Evolutionary conservation across 148 eudicot genomes (phyloP).

Genomic region (Arbutus unedo): DNA sequence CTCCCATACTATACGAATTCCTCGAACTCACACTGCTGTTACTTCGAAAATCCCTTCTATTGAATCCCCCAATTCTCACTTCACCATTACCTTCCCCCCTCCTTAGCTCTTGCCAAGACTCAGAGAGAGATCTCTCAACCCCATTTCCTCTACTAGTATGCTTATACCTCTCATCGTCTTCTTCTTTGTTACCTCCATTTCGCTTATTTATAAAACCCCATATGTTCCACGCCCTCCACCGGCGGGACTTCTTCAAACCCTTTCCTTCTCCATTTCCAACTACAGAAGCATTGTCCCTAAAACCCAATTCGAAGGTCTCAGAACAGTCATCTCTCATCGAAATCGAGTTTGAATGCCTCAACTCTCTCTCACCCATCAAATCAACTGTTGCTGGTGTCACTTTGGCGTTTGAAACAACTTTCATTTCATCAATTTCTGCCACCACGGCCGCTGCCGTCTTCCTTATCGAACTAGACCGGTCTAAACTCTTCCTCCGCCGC

Average conservation of each 20-base stretch:
- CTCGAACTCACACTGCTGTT: constrained; percentile 94
- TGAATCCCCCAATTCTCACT: constrained; percentile 36
- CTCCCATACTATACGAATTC: constrained; percentile 42
- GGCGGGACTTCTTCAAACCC: constrained; percentile 53
- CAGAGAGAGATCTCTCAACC: constrained; percentile 72
- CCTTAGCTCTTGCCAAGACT: constrained; percentile 73
- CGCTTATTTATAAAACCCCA: constrained; percentile 74
- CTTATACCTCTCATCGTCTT: constrained; percentile 55
- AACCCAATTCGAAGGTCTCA: constrained; percentile 71
- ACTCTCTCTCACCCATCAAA: constrained; percentile 34
- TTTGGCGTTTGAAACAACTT: constrained; percentile 44
- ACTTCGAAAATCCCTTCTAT: constrained; percentile 50
- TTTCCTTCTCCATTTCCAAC: constrained; percentile 56
- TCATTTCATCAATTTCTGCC: constrained; percentile 74
- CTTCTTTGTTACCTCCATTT: constrained; percentile 42
- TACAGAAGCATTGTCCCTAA: constrained; percentile 51
- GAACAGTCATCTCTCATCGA: constrained; percentile 71
- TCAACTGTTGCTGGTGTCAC: constrained; percentile 50
- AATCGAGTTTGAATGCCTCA: constrained; percentile 51
- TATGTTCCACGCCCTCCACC: constrained; percentile 76
- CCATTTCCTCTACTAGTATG: constrained; percentile 51
- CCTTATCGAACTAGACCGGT: constrained; percentile 73
- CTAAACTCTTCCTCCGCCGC: constrained; percentile 72
- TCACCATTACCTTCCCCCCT: constrained; percentile 51
- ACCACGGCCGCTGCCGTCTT: constrained; percentile 77